Base-by-base conservation (phyloP, 805 yeast species). In the Metschnikowia hibisci region DNA sequence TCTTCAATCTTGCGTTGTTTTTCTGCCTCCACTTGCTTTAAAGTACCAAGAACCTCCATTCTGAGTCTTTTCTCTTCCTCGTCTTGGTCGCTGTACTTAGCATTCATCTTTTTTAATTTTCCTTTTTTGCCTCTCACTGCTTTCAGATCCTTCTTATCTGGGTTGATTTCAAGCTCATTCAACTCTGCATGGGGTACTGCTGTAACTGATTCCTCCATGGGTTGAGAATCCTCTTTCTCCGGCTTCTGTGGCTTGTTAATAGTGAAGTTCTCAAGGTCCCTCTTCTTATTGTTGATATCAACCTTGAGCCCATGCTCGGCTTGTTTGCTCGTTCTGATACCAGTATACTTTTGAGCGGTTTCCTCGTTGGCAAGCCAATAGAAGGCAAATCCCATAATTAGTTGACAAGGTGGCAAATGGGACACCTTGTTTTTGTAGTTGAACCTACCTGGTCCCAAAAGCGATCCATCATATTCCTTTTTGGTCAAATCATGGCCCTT, bases 361-460 rank as follows among this genome's bases (percentile, higher is more conserved):
- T 77, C 83, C 39, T 76, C 80, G 46, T 84, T 84, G 1, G 80
- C 70, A 45, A 82, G 66, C 85, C 95, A 87, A 44, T 87, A 56
- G 41, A 93, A 74, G 0, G 86, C 96, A 53, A 90, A 72, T 0
- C 99, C 99, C 93, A 93, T 84, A 1, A 82, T 88, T 55, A 90
- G 61, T 52, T 83, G 95, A n/a, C 83, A 74, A 4, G 96, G 87
- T 0, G 90, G 87, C 51, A 90, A 66, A 50, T 68, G 76, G 14
- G 72, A 74, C 55, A 80, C 82, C 37, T 73, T 72, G 22, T 77
- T 77, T 34, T 77, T 70, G 40, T 77, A 68, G 40, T 74, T 73
- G 47, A 90, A 75, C 37, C 71, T 63, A 3, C 91, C 93, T 4
- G 84, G 67, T 1, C 81, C 74, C 36, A 89, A 64, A 16, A 82